These are phyloP conservation scores for Aurantiochytrium sp. DNA, from an alignment of 108 stramenopile genomes.

Conservation along the genomic window DNA sequence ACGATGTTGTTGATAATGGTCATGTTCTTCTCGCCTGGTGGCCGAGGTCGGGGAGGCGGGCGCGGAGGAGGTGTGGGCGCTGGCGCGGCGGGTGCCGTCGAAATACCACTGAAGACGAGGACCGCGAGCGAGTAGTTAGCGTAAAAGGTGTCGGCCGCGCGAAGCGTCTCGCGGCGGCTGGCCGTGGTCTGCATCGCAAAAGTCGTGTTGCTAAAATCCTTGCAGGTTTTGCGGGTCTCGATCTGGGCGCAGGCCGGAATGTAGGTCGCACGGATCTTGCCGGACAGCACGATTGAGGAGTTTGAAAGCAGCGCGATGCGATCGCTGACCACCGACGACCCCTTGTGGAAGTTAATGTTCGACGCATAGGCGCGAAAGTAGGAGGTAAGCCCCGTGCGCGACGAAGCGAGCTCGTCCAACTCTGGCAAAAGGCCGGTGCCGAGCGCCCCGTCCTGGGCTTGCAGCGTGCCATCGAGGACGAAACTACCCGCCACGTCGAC, in stretches of 20 bases:
- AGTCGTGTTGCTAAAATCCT: background rate
- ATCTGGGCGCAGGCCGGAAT: background rate
- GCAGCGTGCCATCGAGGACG: background rate
- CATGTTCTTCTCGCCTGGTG: background rate
- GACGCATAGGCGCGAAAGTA: background rate
- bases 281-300: background rate
- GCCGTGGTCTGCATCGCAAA: background rate
- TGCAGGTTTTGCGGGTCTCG: background rate
- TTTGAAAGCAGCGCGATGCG: background rate
- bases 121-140: background rate
- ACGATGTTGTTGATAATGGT: background rate
- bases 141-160: background rate
- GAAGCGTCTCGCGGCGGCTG: background rate
- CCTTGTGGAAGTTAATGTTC: background rate
- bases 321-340: background rate
- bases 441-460: background rate
- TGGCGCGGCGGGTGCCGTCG: background rate
- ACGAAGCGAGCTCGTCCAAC: background rate
- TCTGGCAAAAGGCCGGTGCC: background rate
- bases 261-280: background rate
- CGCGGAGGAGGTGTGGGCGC: background rate
- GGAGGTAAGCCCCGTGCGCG: background rate
- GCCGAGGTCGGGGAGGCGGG: background rate
- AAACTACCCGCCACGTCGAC: background rate
- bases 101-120: too few relatives aligned